Conservation (phyloP, 345 rosid species). For the Populus alba region DNA sequence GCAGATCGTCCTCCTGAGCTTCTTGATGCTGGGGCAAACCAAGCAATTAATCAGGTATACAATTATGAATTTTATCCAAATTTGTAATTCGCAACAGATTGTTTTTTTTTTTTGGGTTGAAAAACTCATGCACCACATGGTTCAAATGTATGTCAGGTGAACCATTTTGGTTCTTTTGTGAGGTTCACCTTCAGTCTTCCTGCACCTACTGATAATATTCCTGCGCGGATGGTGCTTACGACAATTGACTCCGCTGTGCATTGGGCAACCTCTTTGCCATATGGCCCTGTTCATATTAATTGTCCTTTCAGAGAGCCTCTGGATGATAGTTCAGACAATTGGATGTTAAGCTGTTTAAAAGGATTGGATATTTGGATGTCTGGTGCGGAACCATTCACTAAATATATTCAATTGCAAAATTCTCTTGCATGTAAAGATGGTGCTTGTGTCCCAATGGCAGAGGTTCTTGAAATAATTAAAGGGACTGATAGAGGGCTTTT, state of each 20-base stretch:
- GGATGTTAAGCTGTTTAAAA: slow-evolving; percentile 70
- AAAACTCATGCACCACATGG: not conserved
- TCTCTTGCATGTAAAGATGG: slow-evolving; percentile 32
- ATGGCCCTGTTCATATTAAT: slow-evolving; percentile 93
- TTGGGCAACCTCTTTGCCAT: slow-evolving; percentile 63
- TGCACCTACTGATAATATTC: slow-evolving; percentile 66
- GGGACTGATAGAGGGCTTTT: slow-evolving; percentile 61
- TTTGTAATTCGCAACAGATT: slow-evolving; percentile 5
- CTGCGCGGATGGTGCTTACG: slow-evolving; percentile 85
- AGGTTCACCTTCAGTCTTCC: slow-evolving; percentile 91
- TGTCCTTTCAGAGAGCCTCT: slow-evolving; percentile 92
- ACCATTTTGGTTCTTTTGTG: slow-evolving; percentile 87
- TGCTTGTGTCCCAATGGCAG: slow-evolving; percentile 36
- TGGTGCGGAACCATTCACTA: slow-evolving; percentile 69
- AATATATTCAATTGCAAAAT: slow-evolving; percentile 54
- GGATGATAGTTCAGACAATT: slow-evolving; percentile 50
- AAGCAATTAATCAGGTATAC: slow-evolving; percentile 85
- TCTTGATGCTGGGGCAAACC: slow-evolving; percentile 88
- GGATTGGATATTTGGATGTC: slow-evolving; percentile 81
- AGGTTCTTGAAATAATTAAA: slow-evolving; percentile 53
- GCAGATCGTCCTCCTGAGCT: slow-evolving; percentile 99
- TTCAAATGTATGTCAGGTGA: slow-evolving; percentile 49
- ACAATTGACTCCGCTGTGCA: slow-evolving; percentile 85
- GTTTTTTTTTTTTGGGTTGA: slow-evolving; percentile 9
- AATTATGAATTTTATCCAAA: not conserved